Evolutionary conservation across 106 monocot genomes (phyloP).

Genomic region (Platanthera zijinensis): DNA sequence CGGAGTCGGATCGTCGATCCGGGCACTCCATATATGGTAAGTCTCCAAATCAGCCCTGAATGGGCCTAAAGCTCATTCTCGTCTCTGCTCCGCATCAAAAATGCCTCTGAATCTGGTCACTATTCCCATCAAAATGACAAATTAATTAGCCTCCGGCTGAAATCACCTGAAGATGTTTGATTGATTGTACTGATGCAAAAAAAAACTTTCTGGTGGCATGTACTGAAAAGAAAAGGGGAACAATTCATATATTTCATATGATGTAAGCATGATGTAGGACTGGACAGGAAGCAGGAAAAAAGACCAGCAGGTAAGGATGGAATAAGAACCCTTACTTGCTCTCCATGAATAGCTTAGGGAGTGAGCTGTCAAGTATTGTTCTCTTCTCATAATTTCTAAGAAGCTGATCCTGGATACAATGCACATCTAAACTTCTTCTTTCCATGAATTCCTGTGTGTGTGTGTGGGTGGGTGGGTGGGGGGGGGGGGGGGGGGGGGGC

Average conservation of each 20-base stretch:
- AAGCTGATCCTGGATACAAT: constrained; percentile 31
- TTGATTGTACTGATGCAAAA: too few species aligned
- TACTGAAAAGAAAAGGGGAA: not conserved
- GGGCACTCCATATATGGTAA: too few species aligned
- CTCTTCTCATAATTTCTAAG: constrained; percentile 22
- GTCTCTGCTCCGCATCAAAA: too few species aligned
- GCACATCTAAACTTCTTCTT: constrained; percentile 33
- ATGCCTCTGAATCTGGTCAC: too few species aligned
- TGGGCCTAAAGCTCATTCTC: too few species aligned
- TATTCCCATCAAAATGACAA: too few species aligned
- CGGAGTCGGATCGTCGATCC: too few species aligned
- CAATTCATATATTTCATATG: not conserved
- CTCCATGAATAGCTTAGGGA: constrained; percentile 38
- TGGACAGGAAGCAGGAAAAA: not conserved
- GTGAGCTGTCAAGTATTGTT: constrained; percentile 1
- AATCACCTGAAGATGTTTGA: too few species aligned
- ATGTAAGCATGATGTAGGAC: not conserved
- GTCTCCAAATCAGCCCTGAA: too few species aligned
- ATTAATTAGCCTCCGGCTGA: too few species aligned
- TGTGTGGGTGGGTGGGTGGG: too few species aligned
- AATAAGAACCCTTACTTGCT: constrained; percentile 28
- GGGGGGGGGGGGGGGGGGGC: not conserved
- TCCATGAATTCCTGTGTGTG: constrained; percentile 58
- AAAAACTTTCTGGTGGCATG: not conserved
- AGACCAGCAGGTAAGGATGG: not conserved